A percentile compares a stretch with the other conserved stretches of the same genome.
phyloP scores from a whole-genome alignment of 2,329 filamentous ascomycete genomes.

The Fusarium clavum region DNA sequence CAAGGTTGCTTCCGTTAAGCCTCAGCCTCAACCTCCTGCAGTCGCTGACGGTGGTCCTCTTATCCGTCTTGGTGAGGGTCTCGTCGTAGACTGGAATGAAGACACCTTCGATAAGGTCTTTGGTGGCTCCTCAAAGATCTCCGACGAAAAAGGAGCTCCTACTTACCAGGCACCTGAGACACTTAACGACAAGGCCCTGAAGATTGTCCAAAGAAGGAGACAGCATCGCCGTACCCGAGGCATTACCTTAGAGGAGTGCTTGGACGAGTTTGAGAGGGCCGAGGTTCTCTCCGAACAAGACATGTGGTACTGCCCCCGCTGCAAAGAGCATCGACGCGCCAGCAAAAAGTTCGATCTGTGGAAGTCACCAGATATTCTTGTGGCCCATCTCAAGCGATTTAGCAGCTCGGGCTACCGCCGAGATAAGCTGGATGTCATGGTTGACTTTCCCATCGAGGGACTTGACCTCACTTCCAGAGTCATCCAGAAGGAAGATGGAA shows the following conservation, averaged over 20 bases:
- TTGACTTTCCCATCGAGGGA: conserved; percentile 91
- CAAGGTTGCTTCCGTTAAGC: conserved; percentile 49
- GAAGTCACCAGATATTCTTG: conserved; percentile 94
- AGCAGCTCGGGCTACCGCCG: conserved; percentile 84
- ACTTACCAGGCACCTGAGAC: conserved; percentile 67
- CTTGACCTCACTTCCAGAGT: conserved; percentile 86
- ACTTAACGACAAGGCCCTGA: conserved; percentile 72
- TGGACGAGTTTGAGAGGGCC: conserved; percentile 93
- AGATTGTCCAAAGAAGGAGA: conserved; percentile 71
- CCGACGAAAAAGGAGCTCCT: conserved; percentile 67
- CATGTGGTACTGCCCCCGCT: conserved; percentile 96
- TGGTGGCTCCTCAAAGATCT: conserved; percentile 52
- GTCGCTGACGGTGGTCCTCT: conserved; percentile 68
- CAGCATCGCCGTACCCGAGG: conserved; percentile 69
- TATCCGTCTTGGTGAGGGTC: conserved; percentile 83
- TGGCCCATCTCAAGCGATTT: conserved; percentile 96
- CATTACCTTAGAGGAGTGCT: conserved; percentile 87
- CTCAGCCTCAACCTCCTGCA: conserved; percentile 54
- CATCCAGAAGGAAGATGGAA: conserved; percentile 81
- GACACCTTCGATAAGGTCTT: conserved; percentile 80
- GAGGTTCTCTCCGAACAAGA: conserved; percentile 95
- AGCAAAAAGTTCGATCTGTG: conserved; percentile 98
- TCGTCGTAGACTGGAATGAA: conserved; percentile 87
- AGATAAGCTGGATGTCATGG: conserved; percentile 90
- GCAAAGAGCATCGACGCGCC: conserved; percentile 91